These are phyloP conservation scores for Globisporangium echinulatum DNA, from an alignment of 352 stramenopile genomes.

Conservation along the genomic window DNA sequence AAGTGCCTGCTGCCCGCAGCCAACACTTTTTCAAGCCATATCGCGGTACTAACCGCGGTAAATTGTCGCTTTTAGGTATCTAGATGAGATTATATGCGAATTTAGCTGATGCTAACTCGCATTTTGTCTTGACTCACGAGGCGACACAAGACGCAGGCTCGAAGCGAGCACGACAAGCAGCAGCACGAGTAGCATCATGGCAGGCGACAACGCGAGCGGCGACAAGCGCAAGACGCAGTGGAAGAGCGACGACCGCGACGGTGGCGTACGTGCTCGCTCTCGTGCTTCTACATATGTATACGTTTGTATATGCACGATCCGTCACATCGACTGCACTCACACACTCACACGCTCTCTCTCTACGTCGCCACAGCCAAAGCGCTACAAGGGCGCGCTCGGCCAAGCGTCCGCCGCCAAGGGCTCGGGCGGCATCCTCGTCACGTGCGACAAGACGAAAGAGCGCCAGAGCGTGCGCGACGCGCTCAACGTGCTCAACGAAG, in stretches of 20 bases:
- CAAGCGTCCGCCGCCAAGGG: conserved; percentile 54
- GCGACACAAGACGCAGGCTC: background rate
- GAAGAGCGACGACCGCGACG: conserved; percentile 24
- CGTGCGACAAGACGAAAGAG: conserved; percentile 74
- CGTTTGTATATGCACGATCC: too few relatives aligned
- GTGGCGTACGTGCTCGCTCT: conserved; percentile 1
- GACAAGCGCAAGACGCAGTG: conserved; percentile 58
- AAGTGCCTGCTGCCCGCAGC: background rate
- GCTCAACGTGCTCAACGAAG: conserved; percentile 71
- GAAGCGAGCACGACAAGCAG: conserved; percentile 1
- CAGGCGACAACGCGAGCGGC: conserved; percentile 21
- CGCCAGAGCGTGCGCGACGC: conserved; percentile 62
- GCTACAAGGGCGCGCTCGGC: conserved; percentile 44
- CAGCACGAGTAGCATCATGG: conserved; percentile 5
- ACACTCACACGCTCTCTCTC: background rate
- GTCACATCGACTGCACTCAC: too few relatives aligned
- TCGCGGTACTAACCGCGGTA: background rate
- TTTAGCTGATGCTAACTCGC: too few relatives aligned
- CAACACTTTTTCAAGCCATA: background rate
- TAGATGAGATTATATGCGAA: background rate
- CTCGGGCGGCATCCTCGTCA: conserved; percentile 54
- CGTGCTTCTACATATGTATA: too few relatives aligned
- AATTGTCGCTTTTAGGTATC: background rate
- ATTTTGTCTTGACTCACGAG: background rate
- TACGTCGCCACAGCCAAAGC: conserved; percentile 25